A percentile compares a stretch with the other conserved stretches of the same genome.
phyloP scores from a whole-genome alignment of 2,329 filamentous ascomycete genomes.

The Aureobasidium leucospermi region DNA sequence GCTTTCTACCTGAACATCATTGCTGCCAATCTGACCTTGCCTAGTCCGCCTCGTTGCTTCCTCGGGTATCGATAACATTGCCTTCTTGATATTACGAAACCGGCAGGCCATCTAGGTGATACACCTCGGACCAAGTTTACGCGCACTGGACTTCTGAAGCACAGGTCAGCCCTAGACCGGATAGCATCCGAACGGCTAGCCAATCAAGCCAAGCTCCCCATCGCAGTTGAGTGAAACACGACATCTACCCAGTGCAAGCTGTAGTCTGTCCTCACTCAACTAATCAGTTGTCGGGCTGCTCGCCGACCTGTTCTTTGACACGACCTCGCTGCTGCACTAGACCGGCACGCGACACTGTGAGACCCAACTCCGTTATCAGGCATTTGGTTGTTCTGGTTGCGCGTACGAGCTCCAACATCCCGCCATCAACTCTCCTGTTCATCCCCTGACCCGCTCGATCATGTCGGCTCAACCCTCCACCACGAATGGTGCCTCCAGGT shows the following conservation, averaged over 20 bases:
- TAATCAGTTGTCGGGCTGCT: slow-evolving; percentile 7
- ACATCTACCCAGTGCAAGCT: slow-evolving; percentile 3
- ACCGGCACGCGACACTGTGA: slow-evolving; percentile 1
- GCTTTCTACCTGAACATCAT: neutral
- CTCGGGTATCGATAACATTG: neutral
- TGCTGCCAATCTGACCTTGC: neutral
- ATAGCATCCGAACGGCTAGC: neutral
- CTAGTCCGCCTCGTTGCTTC: neutral
- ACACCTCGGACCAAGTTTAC: neutral
- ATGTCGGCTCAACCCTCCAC: slow-evolving; percentile 23
- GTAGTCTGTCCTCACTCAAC: slow-evolving; percentile 10
- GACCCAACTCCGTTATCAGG: slow-evolving; percentile 11
- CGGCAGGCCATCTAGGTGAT: slow-evolving; percentile 1
- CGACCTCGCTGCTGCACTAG: neutral
- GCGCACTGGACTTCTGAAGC: neutral
- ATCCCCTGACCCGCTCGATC: slow-evolving; percentile 11
- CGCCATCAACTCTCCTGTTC: slow-evolving; percentile 1
- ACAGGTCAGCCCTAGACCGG: neutral
- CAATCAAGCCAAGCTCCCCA: slow-evolving; percentile 9
- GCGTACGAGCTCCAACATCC: slow-evolving; percentile 29
- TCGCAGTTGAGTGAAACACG: slow-evolving; percentile 12
- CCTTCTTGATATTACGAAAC: neutral
- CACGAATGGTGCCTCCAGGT: slow-evolving; percentile 23
- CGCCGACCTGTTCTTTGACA: slow-evolving; percentile 5
- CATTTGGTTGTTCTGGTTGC: slow-evolving; percentile 19